phyloP scores from a whole-genome alignment of 163 green algal species.

The Scenedesmus sp. region DNA sequence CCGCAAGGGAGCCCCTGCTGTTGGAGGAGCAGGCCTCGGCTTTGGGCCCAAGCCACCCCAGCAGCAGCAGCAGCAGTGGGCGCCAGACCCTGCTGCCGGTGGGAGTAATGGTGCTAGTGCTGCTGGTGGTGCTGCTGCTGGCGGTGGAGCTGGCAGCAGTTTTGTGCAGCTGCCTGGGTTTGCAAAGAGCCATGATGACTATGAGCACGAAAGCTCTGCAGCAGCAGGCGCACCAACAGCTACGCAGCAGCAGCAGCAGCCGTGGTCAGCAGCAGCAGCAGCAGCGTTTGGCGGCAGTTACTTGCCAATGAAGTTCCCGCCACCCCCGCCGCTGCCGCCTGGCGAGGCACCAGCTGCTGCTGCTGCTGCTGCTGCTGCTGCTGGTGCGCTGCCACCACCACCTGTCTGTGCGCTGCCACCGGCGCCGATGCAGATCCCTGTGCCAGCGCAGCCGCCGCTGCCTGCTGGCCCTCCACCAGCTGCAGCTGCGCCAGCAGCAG shows the following conservation, averaged over 20 bases:
- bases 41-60: constrained; percentile 62
- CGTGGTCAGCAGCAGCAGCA: constrained; percentile 45
- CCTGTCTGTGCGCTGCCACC: constrained; percentile 49
- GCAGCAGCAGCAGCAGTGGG: constrained; percentile 22
- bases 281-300: background rate
- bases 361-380: background rate
- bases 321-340: constrained; percentile 42
- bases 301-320: constrained; percentile 27
- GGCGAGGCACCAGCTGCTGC: background rate
- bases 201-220: constrained; percentile 60
- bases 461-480: background rate
- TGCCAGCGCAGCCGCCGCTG: background rate
- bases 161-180: constrained; percentile 73
- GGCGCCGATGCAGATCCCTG: constrained; percentile 4
- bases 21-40: constrained; percentile 73
- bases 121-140: background rate
- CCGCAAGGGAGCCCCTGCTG: constrained; percentile 48
- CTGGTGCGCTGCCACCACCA: constrained; percentile 16
- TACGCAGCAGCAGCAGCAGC: background rate
- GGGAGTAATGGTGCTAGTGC: constrained; percentile 18
- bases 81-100: background rate
- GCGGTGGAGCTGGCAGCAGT: background rate
- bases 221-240: constrained; percentile 19
- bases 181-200: constrained; percentile 59
- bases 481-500: constrained; percentile 44